phyloP scores from a whole-genome alignment of 2,329 filamentous ascomycete genomes.

The Daldinia sp. region DNA sequence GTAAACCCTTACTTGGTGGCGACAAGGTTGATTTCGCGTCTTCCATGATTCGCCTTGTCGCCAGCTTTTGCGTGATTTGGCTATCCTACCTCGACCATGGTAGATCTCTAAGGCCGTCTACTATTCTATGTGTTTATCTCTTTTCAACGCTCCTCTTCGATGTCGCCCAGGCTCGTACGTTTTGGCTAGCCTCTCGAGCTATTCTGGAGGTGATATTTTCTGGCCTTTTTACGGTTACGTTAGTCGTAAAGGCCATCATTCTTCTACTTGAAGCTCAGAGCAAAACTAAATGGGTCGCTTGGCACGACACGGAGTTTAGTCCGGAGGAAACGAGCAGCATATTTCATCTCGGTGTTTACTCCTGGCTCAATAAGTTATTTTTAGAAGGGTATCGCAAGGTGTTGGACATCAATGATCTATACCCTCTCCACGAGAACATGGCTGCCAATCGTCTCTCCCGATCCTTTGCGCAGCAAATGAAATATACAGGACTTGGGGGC shows the following conservation, averaged over 20 bases:
- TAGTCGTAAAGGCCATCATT: constrained; percentile 21
- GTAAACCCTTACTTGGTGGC: constrained; percentile 6
- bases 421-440: constrained; percentile 29
- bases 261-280: constrained; percentile 27
- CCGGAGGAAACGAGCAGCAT: constrained; percentile 48
- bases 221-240: constrained; percentile 26
- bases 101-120: constrained; percentile 51
- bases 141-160: constrained; percentile 55
- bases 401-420: constrained; percentile 25
- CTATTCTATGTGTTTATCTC: constrained; percentile 54
- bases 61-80: constrained; percentile 30
- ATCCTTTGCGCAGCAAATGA: neutral
- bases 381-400: constrained; percentile 30
- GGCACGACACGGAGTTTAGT: constrained; percentile 28
- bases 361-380: constrained; percentile 48
- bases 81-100: constrained; percentile 37
- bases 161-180: constrained; percentile 52
- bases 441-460: constrained; percentile 17
- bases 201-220: constrained; percentile 26
- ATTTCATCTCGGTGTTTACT: constrained; percentile 46
- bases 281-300: constrained; percentile 22
- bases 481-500: neutral
- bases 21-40: constrained; percentile 23
- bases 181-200: constrained; percentile 48
- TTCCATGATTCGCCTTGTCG: constrained; percentile 26